Conservation (phyloP, 2,329 filamentous ascomycete species). For the Leptosphaerulina australis region DNA sequence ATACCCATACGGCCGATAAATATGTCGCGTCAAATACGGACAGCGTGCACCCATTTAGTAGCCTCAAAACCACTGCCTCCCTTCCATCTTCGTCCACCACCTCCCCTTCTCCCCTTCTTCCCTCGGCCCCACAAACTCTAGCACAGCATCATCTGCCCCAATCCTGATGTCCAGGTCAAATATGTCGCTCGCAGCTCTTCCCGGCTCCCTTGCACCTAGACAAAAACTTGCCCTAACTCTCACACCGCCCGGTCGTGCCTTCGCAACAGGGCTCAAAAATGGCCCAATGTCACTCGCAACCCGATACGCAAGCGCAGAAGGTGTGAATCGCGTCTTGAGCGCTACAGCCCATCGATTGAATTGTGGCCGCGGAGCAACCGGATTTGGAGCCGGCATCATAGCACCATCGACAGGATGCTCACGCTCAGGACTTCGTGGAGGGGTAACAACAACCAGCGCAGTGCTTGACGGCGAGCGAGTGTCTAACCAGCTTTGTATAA, state of each 20-base stretch:
- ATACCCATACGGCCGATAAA: too few relatives aligned
- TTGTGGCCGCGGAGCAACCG: slow-evolving; percentile 26
- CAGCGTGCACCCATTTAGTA: too few relatives aligned
- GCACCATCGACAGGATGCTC: slow-evolving; percentile 36
- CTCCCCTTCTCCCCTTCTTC: slow-evolving; percentile 52
- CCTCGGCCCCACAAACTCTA: slow-evolving; percentile 52
- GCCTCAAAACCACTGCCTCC: slow-evolving; percentile 53
- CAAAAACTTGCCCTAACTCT: slow-evolving; percentile 55
- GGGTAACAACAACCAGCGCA: slow-evolving; percentile 47
- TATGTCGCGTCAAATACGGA: too few relatives aligned
- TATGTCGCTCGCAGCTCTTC: slow-evolving; percentile 45
- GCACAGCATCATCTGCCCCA: slow-evolving; percentile 48
- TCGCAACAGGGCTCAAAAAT: slow-evolving; percentile 50
- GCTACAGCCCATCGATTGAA: slow-evolving; percentile 52
- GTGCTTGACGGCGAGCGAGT: slow-evolving; percentile 48
- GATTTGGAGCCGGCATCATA: slow-evolving; percentile 32
- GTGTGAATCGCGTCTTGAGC: slow-evolving; percentile 49
- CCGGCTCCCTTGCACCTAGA: slow-evolving; percentile 42
- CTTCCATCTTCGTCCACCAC: slow-evolving; percentile 52
- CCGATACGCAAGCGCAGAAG: slow-evolving; percentile 50
- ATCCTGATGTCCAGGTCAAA: slow-evolving; percentile 55
- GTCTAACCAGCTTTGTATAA: slow-evolving; percentile 55
- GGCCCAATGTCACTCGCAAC: slow-evolving; percentile 51
- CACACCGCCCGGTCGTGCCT: slow-evolving; percentile 49
- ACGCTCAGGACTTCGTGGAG: slow-evolving; percentile 30